A percentile compares a stretch with the other conserved stretches of the same genome.
Conservation (phyloP, 2,329 filamentous ascomycete species). For the Alternaria sp. region DNA sequence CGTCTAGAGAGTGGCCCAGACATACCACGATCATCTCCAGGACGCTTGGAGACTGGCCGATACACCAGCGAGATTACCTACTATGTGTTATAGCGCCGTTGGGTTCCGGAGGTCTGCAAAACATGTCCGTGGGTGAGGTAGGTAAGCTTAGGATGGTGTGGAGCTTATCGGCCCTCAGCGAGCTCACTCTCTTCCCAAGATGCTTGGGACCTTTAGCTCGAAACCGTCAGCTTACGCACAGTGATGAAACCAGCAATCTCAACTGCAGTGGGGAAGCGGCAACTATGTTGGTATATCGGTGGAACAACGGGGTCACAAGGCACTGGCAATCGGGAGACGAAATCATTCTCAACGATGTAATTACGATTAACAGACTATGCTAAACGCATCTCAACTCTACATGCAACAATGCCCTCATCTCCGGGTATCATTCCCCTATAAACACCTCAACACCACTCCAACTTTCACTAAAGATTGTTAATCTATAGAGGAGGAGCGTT, state of each 20-base stretch:
- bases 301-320: not conserved
- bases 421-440: not conserved
- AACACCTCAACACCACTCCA: not conserved
- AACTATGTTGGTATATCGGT: not conserved
- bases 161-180: no score
- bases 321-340: not conserved
- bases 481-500: conserved; percentile 56
- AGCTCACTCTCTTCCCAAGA: not conserved
- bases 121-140: no score
- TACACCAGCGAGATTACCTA: no score
- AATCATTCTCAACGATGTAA: not conserved
- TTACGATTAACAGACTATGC: conserved; percentile 1
- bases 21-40: no score
- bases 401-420: not conserved
- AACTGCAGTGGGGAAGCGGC: not conserved
- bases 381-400: not conserved
- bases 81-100: no score
- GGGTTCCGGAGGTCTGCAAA: no score
- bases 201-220: not conserved
- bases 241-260: not conserved
- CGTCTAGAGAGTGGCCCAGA: no score
- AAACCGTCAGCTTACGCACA: not conserved
- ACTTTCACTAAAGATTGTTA: not conserved
- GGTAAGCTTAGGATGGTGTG: no score
- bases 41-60: no score